These are phyloP conservation scores for Xylona heveae DNA, from an alignment of 495 filamentous ascomycete genomes.

Conservation along the genomic window DNA sequence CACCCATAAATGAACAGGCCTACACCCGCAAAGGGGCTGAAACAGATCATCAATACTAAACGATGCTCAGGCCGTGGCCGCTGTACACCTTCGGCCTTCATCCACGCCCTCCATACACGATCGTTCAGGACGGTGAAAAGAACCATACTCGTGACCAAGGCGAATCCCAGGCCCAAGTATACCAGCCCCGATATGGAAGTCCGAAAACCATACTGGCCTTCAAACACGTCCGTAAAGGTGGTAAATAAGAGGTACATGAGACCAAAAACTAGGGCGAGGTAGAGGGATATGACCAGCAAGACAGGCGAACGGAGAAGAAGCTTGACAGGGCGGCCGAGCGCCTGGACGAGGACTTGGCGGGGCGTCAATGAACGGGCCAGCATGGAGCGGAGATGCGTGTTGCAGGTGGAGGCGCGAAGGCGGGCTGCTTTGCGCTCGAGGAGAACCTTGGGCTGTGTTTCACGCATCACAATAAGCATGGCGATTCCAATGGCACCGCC, in stretches of 20 bases:
- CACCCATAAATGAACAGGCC: constrained; percentile 20
- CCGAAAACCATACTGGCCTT: constrained; percentile 14
- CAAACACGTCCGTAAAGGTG: constrained; percentile 18
- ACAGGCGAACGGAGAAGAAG: constrained; percentile 20
- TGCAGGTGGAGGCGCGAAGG: constrained; percentile 39
- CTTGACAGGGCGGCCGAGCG: constrained; percentile 15
- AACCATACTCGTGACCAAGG: constrained; percentile 4
- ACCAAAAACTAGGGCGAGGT: constrained; percentile 16
- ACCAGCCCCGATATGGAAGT: constrained; percentile 13
- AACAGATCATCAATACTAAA: constrained; percentile 14
- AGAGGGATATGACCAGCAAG: constrained; percentile 15
- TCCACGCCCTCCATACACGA: constrained; percentile 4
- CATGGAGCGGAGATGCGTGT: constrained; percentile 22
- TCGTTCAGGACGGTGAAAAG: constrained; percentile 12
- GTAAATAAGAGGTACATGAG: constrained; percentile 21
- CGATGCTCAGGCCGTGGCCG: constrained; percentile 13
- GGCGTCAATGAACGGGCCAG: constrained; percentile 14
- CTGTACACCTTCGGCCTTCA: neutral
- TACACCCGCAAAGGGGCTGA: constrained; percentile 9
- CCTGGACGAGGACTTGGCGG: constrained; percentile 9
- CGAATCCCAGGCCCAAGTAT: constrained; percentile 19
- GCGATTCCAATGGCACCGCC: constrained; percentile 17
- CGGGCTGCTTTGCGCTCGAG: constrained; percentile 31
- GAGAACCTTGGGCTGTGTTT: constrained; percentile 44
- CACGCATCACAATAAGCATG: constrained; percentile 26